Percentiles rank a stretch among this genome's conserved stretches.
Evolutionary conservation across 805 yeast species (phyloP).

Genomic region (Millerozyma miso): DNA sequence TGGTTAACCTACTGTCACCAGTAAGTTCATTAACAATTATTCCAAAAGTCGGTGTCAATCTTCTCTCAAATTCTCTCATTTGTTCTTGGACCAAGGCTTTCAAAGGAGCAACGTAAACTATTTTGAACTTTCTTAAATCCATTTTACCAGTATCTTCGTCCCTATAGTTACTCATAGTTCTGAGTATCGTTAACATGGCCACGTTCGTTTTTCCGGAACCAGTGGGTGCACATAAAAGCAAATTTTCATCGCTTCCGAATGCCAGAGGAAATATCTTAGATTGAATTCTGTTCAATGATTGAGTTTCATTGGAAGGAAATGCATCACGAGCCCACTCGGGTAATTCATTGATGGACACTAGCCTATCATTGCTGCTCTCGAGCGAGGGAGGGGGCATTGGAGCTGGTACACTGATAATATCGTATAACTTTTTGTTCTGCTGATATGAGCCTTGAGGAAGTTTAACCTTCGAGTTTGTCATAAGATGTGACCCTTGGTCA

Average conservation of each 20-base stretch:
- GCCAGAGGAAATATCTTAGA: constrained; percentile 80
- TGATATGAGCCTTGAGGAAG: constrained; percentile 85
- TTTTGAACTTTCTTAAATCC: constrained; percentile 55
- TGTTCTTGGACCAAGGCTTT: constrained; percentile 96
- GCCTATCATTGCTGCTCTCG: constrained; percentile 29
- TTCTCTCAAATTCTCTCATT: constrained; percentile 75
- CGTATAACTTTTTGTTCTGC: constrained; percentile 68
- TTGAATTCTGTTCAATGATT: constrained; percentile 74
- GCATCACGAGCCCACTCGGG: constrained; percentile 83
- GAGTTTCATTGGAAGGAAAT: constrained; percentile 64
- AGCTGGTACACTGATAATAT: constrained; percentile 89
- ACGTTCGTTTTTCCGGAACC: constrained; percentile 99
- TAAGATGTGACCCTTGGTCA: constrained; percentile 68
- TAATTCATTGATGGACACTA: constrained; percentile 56
- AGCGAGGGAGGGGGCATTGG: constrained; percentile 49
- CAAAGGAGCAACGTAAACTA: constrained; percentile 87
- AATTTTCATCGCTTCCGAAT: constrained; percentile 62
- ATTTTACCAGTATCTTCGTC: constrained; percentile 45
- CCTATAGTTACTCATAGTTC: constrained; percentile 53
- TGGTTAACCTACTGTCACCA: constrained; percentile 80
- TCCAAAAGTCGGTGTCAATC: constrained; percentile 57
- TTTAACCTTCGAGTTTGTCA: constrained; percentile 61
- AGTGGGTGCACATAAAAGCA: constrained; percentile 92
- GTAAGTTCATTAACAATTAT: constrained; percentile 80
- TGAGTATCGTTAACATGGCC: constrained; percentile 78